Evolutionary conservation across 176 grass and related monocot genomes (phyloP), one percentile per base, ranked within the genome.

Genomic region (Alloteropsis semialata): DNA sequence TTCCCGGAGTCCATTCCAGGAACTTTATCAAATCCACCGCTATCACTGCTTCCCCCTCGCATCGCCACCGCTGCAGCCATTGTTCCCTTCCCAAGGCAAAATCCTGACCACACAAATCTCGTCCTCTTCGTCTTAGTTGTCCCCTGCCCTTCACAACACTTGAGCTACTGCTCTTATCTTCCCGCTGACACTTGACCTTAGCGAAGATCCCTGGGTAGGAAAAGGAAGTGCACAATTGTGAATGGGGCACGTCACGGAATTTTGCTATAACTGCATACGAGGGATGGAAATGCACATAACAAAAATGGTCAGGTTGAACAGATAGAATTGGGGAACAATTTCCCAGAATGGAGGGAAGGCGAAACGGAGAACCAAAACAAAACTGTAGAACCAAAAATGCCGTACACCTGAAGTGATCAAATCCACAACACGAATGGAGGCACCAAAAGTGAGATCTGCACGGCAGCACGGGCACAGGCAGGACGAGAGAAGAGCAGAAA

Each of bases 1-100:
- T 99, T 99, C 67, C 91, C 96, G 0, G 84, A 62, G 82, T 99
- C 96, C 77, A 92, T 85, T 15, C 74, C 79, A 0, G 87, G 49
- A 56, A 56, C 46, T 64, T 88, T 93, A 43, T 97, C 85, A 2
- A 76, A 84, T 13, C 80, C 84, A 16, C 88, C 87, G n/a, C 85
- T 77, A 24, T 87, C 89, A 27, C 92, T 78, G 75, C 86, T 87
- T 32, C 80, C 89, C 18, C 89, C 88, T 41, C 89, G 46, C 82
- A 89, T 72, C 4, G 87, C 96, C 85, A 93, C 91, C 5, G 84
- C 81, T 15, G 96, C 84, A 46, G 96, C 90, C 96, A 98, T 97
- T 76, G 38, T 7, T 33, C 14, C 39, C 28, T 57, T 69, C 3
- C n/a, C 75, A 48, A 74, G 27, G 81, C 81, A 30, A 29, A 62